Conservation (phyloP, 2,329 filamentous ascomycete species). For the Epicoccum sorghinum region DNA sequence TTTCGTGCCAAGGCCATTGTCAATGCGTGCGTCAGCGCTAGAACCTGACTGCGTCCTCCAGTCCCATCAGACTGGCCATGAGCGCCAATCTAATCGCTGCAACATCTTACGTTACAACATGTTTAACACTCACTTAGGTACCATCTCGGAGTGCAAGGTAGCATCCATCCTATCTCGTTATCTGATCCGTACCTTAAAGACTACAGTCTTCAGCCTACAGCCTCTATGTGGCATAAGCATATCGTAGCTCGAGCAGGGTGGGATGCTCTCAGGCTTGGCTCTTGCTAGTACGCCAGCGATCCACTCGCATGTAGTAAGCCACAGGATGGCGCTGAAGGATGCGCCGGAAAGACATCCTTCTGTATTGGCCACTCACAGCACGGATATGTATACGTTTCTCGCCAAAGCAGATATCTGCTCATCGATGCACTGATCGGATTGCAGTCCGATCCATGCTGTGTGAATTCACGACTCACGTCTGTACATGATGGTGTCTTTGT, state of each 20-base stretch:
- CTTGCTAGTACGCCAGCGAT: slow-evolving; percentile 1
- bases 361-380: slow-evolving; percentile 14
- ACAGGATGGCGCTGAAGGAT: slow-evolving; percentile 1
- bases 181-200: not conserved
- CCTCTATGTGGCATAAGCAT: slow-evolving; percentile 6
- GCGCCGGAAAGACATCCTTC: slow-evolving; percentile 10
- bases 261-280: slow-evolving; percentile 1
- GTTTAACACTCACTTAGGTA: no score
- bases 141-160: no score
- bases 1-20: slow-evolving; percentile 18
- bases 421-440: slow-evolving; percentile 4
- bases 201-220: slow-evolving; percentile 5
- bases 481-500: slow-evolving; percentile 18
- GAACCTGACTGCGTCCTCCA: not conserved
- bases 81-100: not conserved
- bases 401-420: slow-evolving; percentile 8
- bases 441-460: slow-evolving; percentile 17
- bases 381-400: slow-evolving; percentile 4
- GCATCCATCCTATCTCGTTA: not conserved
- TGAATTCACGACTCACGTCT: slow-evolving; percentile 20
- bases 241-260: slow-evolving; percentile 3
- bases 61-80: not conserved
- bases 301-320: not conserved
- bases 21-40: slow-evolving; percentile 3
- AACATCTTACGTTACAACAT: not conserved